phyloP scores from a whole-genome alignment of 148 eudicot species.

The Agrostemma githago region DNA sequence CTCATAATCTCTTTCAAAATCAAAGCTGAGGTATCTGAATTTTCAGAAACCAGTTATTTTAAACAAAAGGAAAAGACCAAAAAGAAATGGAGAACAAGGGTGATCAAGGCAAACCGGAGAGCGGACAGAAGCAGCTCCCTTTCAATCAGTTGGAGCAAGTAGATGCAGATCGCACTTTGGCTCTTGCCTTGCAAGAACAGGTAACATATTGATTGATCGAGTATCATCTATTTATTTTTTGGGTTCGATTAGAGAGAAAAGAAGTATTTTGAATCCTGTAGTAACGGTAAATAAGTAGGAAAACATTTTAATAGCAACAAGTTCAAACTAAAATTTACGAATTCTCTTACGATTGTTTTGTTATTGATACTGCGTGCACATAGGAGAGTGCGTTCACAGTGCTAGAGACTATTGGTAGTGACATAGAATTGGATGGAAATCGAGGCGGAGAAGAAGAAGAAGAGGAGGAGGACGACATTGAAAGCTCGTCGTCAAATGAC shows the following conservation, averaged over 20 bases:
- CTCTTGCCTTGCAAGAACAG: constrained; percentile 36
- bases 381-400: constrained; percentile 37
- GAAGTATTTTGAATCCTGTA: too few species aligned
- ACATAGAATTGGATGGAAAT: constrained; percentile 12
- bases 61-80: not conserved
- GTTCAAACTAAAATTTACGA: not conserved
- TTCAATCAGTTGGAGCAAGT: constrained; percentile 28
- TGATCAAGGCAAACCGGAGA: constrained; percentile 25
- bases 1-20: not conserved
- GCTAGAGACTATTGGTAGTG: constrained; percentile 30
- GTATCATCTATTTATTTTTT: too few species aligned
- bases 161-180: constrained; percentile 36
- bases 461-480: constrained; percentile 17
- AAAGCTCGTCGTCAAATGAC: constrained; percentile 24
- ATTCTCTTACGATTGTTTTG: not conserved
- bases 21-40: constrained; percentile 13
- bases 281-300: not conserved
- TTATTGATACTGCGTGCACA: not conserved
- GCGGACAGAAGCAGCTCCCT: constrained; percentile 18
- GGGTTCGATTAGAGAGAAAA: not conserved
- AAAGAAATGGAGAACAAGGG: constrained; percentile 19
- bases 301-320: not conserved
- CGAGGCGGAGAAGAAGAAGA: constrained; percentile 18
- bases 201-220: not conserved
- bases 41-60: not conserved